Evolutionary conservation across 2,329 filamentous ascomycete species (phyloP), one percentile per base, ranked within the genome.

Genomic region (Venturiaceae sp.): DNA sequence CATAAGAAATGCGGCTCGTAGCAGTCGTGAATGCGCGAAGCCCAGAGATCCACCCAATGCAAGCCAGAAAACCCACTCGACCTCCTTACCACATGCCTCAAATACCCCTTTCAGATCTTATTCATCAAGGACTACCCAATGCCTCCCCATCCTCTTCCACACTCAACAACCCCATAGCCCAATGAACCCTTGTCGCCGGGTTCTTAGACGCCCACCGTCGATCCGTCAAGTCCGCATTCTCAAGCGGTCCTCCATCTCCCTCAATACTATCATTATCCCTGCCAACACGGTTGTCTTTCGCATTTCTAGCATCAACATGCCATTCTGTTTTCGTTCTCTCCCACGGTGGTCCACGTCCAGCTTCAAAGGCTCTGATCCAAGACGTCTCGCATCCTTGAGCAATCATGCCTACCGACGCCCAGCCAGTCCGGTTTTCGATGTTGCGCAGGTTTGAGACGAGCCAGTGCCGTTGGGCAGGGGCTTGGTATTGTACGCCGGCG

Each of bases 331-430:
- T 67, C 8, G 73, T 77, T 28, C 81, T 76, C 55, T 75, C 71
- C 68, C 95, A 96, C 0, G 84, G 84, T 3, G 91, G 90, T 0
- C 91, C 92, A 50, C 83, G 80, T 0, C 88, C 88, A 64, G 87
- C 77, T 61, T 85, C 81, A 3, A 83, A 87, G 0, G 87, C 85
- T 67, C 86, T 88, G 60, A 82, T 79, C 94, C 94, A 99, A 0
- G 84, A 81, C 2, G 84, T 86, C 71, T 97, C 92, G 69, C 90
- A 95, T 1, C 90, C 91, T 53, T 83, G 79, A 0, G 90, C 90
- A 62, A 96, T 92, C 41, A 91, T 83, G 34, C 83, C 81, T 1
- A 90, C 88, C 1, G 87, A 90, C 65, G 90, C 87, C 88, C 90
- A 96, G 0, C 94, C 94, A 0, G 90, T 96, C 7, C 94, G 77